Evolutionary conservation across 129 eudicot species (phyloP).

Genomic region (Tagetes patula): DNA sequence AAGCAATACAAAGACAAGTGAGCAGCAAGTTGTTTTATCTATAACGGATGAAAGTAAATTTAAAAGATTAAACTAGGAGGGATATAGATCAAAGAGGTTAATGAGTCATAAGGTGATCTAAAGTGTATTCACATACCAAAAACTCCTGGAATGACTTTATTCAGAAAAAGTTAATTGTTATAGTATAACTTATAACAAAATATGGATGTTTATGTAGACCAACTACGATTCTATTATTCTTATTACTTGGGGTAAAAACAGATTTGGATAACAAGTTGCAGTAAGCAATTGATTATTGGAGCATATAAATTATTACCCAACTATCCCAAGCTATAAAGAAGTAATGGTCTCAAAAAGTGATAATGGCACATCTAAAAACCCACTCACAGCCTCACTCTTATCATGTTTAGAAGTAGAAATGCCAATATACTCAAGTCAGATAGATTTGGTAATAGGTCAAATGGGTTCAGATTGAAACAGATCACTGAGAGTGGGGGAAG

Average conservation of each 20-base stretch:
- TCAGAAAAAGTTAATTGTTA: neutral
- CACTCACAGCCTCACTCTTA: no score
- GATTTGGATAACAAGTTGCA: no score
- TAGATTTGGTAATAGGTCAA: neutral
- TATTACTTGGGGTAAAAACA: no score
- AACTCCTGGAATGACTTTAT: neutral
- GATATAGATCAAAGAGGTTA: neutral
- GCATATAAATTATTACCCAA: no score
- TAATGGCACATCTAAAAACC: no score
- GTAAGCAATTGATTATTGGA: no score
- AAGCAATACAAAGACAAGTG: constrained; percentile 11
- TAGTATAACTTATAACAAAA: no score
- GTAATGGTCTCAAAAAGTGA: no score
- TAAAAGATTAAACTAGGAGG: neutral
- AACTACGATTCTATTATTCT: no score
- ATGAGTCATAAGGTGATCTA: neutral
- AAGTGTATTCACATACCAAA: neutral
- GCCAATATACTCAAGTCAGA: neutral
- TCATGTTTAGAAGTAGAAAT: no score
- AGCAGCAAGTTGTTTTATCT: neutral
- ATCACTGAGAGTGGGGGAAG: neutral
- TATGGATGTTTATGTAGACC: no score
- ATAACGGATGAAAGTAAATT: neutral
- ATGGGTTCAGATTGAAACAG: neutral
- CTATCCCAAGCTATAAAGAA: no score